A percentile compares a stretch with the other conserved stretches of the same genome.
phyloP scores from a whole-genome alignment of 768 basidiomycete species.

The Mycena latifolia region DNA sequence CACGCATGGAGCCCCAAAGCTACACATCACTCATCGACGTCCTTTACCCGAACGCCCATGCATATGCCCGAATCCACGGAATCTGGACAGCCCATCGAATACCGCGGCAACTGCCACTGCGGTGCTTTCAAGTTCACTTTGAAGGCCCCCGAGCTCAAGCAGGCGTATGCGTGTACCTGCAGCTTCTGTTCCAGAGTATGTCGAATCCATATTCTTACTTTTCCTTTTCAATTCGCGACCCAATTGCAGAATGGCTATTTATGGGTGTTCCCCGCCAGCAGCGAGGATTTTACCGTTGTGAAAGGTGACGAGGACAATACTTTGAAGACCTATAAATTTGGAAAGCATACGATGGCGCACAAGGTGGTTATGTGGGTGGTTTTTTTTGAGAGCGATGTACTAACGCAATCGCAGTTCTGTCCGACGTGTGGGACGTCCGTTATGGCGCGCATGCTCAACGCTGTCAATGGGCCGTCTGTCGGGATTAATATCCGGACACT shows the following conservation, averaged over 20 bases:
- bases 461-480: not conserved
- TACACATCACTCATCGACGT: too few relatives aligned
- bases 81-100: slow-evolving; percentile 13
- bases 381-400: not conserved
- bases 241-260: slow-evolving; percentile 21
- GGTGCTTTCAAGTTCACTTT: slow-evolving; percentile 31
- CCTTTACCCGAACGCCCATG: not conserved
- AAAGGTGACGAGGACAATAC: slow-evolving; percentile 28
- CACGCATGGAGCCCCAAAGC: too few relatives aligned
- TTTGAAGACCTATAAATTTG: slow-evolving; percentile 26
- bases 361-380: slow-evolving; percentile 16
- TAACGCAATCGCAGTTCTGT: slow-evolving; percentile 18
- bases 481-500: slow-evolving; percentile 23
- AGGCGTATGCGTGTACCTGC: slow-evolving; percentile 13
- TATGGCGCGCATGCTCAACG: slow-evolving; percentile 2
- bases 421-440: slow-evolving; percentile 29
- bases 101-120: slow-evolving; percentile 34
- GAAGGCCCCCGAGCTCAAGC: slow-evolving; percentile 18
- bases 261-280: slow-evolving; percentile 16
- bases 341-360: slow-evolving; percentile 15
- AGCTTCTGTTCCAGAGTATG: slow-evolving; percentile 18
- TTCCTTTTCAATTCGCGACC: not conserved
- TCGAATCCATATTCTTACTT: not conserved
- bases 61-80: slow-evolving; percentile 11
- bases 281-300: slow-evolving; percentile 15